Base-by-base conservation (phyloP, 257 asterid species). In the Catharanthus roseus region DNA sequence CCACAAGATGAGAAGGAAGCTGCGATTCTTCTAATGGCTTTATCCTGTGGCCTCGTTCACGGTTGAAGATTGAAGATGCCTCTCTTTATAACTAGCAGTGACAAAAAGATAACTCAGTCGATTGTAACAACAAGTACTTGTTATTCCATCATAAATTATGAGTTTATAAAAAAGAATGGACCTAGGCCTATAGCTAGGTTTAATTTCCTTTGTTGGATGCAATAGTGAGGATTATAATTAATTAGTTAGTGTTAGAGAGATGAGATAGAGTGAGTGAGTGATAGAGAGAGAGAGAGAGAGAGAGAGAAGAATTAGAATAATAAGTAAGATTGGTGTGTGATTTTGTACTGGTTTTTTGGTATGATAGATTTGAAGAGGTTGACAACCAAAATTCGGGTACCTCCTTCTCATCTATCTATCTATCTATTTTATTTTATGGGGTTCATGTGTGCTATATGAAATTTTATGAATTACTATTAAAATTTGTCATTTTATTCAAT, bases 1-100 rank as follows among this genome's bases (percentile, higher is more conserved):
- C 97, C 98, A 0, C 95, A 93, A 21, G 98, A 93, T 41, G 98
- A 90, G 80, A 93, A 86, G 84, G 96, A 93, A 75, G 98, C 98
- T 18, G 98, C 98, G 0, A 90, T 93, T 69, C 78, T 93, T 66
- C 86, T 93, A 6, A 93, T 93, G 98, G 97, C 98, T 67, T 72
- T 93, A 69, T 93, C 98, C 77, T 86, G 93, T 26, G 95, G 93
- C 64, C 83, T 87, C 26, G 84, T 93, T 77, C 96, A 90, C 72
- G 92, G 95, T 39, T 90, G 90, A 86, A 53, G 1, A 15, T 65
- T n/a, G n/a, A n/a, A n/a, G n/a, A n/a, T n/a, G n/a, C n/a, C n/a
- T n/a, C n/a, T n/a, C n/a, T n/a, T n/a, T n/a, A n/a, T n/a, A n/a
- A n/a, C n/a, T n/a, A n/a, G n/a, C n/a, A n/a, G n/a, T n/a, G n/a